Base-by-base conservation (phyloP, 2,329 filamentous ascomycete species). In the Fusarium neocosmosporiellum region DNA sequence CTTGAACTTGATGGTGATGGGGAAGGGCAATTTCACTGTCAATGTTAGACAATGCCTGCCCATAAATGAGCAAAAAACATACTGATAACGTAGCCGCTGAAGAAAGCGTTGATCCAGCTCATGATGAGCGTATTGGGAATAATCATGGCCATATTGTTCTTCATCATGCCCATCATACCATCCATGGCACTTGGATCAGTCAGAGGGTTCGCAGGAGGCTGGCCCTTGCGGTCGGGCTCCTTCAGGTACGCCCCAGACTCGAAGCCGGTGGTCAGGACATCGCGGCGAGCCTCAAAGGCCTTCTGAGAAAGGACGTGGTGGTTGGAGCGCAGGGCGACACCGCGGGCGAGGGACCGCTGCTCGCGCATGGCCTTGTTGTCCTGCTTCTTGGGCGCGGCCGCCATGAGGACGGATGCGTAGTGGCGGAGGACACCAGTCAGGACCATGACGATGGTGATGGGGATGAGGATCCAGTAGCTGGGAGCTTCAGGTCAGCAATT, bases 101-200 rank as follows among this genome's bases (percentile, higher is more conserved):
- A 99, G 81, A 98, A 99, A 0, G 96, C 95, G 85, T 99, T 99
- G 82, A 99, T 98, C 96, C 96, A 99, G 75, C 96, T 96, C 96
- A 99, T 99, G 76, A 99, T 99, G 81, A 99, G 85, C 7, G 95
- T 98, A 84, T 99, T 98, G 57, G 96, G 96, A 66, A 99, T 94
- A 86, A 99, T 98, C 96, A 98, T 99, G 73, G 96, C 96, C 93
- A 99, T 98, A 81, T 99, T 98, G 66, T 95, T 95, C 89, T 99
- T 99, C 94, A 99, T 97, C 94, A 98, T 98, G 76, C 96, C 96
- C 96, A 99, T 99, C 96, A 99, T 99, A 76, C 95, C 96, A 81
- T 99, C 97, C 96, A 99, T 99, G 66, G 94, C 94, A 55, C 93
- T 93, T 24, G 97, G 97, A 82, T 99, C 96, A 13, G 93, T 94